Conservation (phyloP, 306 rosid genomes). For the Quercus parvula region DNA sequence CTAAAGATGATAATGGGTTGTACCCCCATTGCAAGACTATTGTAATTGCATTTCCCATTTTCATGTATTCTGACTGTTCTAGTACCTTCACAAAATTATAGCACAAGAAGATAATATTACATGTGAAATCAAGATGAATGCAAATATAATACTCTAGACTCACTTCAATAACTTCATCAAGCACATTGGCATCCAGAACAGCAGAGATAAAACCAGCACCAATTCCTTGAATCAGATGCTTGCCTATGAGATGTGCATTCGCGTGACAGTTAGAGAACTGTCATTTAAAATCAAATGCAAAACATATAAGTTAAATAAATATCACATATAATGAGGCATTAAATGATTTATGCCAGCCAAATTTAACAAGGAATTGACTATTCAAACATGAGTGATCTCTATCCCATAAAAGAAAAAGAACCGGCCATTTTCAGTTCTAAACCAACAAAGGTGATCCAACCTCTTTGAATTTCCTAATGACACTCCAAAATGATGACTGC, state of each 20-base stretch:
- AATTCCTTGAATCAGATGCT: conserved; percentile 65
- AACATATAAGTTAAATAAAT: too few species aligned
- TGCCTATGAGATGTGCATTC: too few species aligned
- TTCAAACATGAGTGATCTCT: neutral
- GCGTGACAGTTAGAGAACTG: too few species aligned
- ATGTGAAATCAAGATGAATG: neutral
- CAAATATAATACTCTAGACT: neutral
- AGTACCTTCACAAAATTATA: too few species aligned
- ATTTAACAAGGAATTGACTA: conserved; percentile 39
- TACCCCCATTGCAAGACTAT: neutral
- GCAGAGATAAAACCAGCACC: conserved; percentile 63
- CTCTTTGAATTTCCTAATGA: too few species aligned
- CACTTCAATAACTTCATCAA: conserved; percentile 71
- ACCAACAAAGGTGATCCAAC: too few species aligned
- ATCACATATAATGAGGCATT: too few species aligned
- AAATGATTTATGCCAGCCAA: too few species aligned
- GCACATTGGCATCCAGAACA: conserved; percentile 49
- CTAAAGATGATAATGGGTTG: neutral
- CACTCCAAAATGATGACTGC: too few species aligned
- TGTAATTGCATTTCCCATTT: neutral
- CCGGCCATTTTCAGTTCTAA: neutral
- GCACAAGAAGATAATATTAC: neutral
- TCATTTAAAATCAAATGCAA: too few species aligned
- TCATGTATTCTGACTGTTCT: neutral
- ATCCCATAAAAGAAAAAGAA: neutral